Base-by-base conservation (phyloP, 2,329 filamentous ascomycete genomes). In the Botrytis fabae region DNA sequence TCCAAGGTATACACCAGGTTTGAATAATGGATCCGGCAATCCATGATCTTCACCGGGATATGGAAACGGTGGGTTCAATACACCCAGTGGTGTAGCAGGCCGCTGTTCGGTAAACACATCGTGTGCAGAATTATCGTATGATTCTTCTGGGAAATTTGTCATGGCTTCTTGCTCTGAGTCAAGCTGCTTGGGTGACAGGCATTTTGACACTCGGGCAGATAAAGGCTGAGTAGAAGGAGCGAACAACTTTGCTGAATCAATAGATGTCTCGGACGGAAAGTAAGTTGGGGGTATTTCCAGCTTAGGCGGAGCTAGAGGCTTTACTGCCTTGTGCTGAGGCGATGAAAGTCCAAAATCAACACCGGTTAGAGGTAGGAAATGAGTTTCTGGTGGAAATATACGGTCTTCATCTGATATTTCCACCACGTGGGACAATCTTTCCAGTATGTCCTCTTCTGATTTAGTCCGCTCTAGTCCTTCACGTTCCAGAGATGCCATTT, bases 51-150 rank as follows among this genome's bases (percentile, higher is more conserved):
- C 68, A 25, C 35, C 40, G 20, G 40, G 54, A 46, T 46, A 20
- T 48, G 28, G 28, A 63, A 61, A 70, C 63, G 48, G 38, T 25
- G 65, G 12, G 22, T 69, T 57, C 18, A 69, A 42, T 5, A 69
- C 65, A 28, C 65, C 65, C 28, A 69, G n/a, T 44, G 65, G 65
- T 42, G 65, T 69, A 42, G n/a, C 48, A 59, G 65, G 65, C 40
- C 48, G 48, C 40, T 38, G 48, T 7, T 57, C 65, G 6, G 38
- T 57, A 42, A 69, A 57, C 9, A 69, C 65, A 44, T 69, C n/a
- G 38, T 69, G 65, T 12, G 48, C 48, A 3, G 65, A 42, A 38
- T 69, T 25, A 12, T 32, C 48, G 38, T 57, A 32, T 25, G 48
- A 32, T 69, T 3, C 38, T 25, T 59, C 48, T 18, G 48, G 16